Evolutionary conservation across 192 early-diverging fungal species (phyloP).

Genomic region (Geranomyces variabilis): DNA sequence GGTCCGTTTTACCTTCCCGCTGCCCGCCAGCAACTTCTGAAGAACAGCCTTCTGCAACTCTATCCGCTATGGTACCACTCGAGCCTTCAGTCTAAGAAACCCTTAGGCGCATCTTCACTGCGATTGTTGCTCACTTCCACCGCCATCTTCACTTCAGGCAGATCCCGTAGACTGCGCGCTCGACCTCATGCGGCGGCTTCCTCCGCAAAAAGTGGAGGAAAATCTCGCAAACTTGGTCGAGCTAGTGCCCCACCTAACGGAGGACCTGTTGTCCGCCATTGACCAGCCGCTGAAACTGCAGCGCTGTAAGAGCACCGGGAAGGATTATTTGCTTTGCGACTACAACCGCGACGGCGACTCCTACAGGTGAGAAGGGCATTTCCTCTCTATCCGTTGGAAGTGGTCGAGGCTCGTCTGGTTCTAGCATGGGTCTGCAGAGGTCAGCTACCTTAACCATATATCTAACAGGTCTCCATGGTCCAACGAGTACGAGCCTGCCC

Average conservation of each 20-base stretch:
- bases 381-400: no score
- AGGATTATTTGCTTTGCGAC: conserved; percentile 88
- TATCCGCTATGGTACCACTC: no score
- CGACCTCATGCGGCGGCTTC: conserved; percentile 97
- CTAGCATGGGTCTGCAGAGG: no score
- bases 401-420: no score
- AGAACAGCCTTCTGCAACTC: no score
- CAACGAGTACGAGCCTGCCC: conserved; percentile 87
- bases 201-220: conserved; percentile 87
- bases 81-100: no score
- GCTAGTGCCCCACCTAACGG: conserved; percentile 81
- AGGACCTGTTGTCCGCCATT: conserved; percentile 87
- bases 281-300: conserved; percentile 90
- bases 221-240: conserved; percentile 83
- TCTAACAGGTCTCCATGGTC: conserved; percentile 88
- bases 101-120: no score
- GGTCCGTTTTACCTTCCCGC: no score
- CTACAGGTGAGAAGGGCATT: conserved; percentile 63
- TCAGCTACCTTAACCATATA: no score
- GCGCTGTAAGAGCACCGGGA: conserved; percentile 69
- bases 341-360: conserved; percentile 97
- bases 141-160: neutral
- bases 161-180: conserved; percentile 82
- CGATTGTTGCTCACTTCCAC: no score
- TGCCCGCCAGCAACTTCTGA: no score